phyloP scores from a whole-genome alignment of 768 basidiomycete genomes.

The Sarcodon sp. region DNA sequence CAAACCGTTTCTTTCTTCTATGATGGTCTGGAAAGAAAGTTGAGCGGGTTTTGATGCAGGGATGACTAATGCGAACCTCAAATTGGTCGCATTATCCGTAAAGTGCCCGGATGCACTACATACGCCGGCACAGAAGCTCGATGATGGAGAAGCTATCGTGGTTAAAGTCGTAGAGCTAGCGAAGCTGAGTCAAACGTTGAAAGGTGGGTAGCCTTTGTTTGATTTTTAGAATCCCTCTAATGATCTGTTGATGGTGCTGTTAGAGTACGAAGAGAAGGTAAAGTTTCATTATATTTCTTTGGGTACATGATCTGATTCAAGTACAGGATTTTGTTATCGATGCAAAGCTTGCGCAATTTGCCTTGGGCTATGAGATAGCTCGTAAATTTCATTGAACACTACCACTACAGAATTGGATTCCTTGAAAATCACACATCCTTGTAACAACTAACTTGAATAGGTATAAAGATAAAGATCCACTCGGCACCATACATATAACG shows the following conservation, averaged over 20 bases:
- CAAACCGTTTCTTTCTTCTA: slow-evolving; percentile 6
- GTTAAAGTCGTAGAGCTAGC: slow-evolving; percentile 56
- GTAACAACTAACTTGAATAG: no score
- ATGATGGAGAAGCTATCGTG: slow-evolving; percentile 78
- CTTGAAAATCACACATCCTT: no score
- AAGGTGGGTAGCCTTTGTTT: slow-evolving; percentile 33
- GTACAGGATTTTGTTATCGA: slow-evolving; percentile 29
- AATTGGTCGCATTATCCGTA: slow-evolving; percentile 65
- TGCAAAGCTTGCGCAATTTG: slow-evolving; percentile 10
- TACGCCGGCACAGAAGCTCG: slow-evolving; percentile 62
- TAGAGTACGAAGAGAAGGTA: slow-evolving; percentile 53
- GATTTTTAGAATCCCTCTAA: neutral
- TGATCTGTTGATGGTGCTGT: neutral
- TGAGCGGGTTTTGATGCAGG: slow-evolving; percentile 27
- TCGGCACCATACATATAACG: no score
- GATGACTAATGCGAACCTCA: slow-evolving; percentile 93
- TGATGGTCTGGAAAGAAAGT: neutral
- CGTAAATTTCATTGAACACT: slow-evolving; percentile 1
- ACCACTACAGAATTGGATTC: no score
- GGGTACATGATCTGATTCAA: neutral
- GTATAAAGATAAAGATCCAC: no score
- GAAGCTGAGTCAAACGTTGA: slow-evolving; percentile 47
- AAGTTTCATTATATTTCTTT: neutral
- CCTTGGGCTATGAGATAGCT: slow-evolving; percentile 5
- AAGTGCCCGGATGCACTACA: slow-evolving; percentile 53